Base-by-base conservation (phyloP, 768 basidiomycete genomes). In the Lentinula aciculospora region DNA sequence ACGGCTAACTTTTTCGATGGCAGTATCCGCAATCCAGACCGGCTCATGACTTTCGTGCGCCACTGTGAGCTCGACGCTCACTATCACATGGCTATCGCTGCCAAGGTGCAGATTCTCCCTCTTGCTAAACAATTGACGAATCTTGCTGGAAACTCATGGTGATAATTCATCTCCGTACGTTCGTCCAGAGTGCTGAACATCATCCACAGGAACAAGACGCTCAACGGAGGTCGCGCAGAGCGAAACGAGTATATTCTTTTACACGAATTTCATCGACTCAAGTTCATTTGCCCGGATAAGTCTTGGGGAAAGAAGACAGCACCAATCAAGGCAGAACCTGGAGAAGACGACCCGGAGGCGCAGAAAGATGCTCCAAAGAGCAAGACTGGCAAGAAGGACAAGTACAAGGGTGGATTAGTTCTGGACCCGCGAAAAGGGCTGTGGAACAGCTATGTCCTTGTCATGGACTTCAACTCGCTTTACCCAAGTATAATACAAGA, bases 401-500 rank as follows among this genome's bases (percentile, higher is more conserved):
- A 98, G 73, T 99, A 93, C 76, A 97, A 98, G 73, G 97, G 97
- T 69, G 97, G 97, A 71, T 80, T 98, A 53, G 97, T 99, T 19
- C 94, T 99, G 62, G 92, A 97, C 58, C 97, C 97, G 2, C 95
- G 97, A 74, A 80, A 92, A 55, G 93, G 95, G 10, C 76, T 99
- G 39, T 98, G 93, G 92, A 97, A 98, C 76, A 95, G 87, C 65
- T 97, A 80, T 68, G 90, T 98, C 71, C 81, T 99, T 17, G 97
- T 99, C 71, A 99, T 99, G 97, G 97, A 99, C 71, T 99, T 98
- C 85, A 99, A 99, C 72, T 97, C 94, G 60, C 79, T 99, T 57
- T 99, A 99, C 69, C 97, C 97, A 5, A 94, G 92, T 69, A 99
- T 99, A 76, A 99, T 99, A 48, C 97, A 98, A 67, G 97, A 99